Conservation (phyloP, 139 green algal species). For the Protoeuglena noctilucae region DNA sequence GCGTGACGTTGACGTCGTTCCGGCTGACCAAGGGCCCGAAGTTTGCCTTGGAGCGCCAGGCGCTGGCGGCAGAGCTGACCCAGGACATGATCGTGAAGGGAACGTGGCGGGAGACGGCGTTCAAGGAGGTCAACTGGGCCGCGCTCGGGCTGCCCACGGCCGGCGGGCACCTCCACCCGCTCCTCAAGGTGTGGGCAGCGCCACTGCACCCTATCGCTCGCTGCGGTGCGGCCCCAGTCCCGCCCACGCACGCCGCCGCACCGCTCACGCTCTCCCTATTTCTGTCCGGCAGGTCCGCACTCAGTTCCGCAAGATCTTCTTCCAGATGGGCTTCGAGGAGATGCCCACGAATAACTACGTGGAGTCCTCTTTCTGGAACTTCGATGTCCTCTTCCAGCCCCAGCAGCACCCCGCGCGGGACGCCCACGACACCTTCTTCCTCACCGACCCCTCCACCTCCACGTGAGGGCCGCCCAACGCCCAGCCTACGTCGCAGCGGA, state of each 20-base stretch:
- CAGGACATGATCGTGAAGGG: constrained; percentile 78
- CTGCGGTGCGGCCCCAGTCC: no score
- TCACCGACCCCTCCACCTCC: constrained; percentile 30
- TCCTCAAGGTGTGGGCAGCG: constrained; percentile 70
- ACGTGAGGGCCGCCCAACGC: constrained; percentile 37
- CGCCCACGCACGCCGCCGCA: neutral
- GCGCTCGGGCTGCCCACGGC: constrained; percentile 45
- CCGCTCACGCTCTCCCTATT: no score
- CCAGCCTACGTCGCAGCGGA: no score
- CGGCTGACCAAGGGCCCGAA: constrained; percentile 69
- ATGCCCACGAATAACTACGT: constrained; percentile 90
- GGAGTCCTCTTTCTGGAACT: constrained; percentile 94
- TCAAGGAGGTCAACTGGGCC: constrained; percentile 97
- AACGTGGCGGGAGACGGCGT: constrained; percentile 62
- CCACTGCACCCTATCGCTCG: neutral
- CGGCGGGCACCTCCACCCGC: constrained; percentile 81
- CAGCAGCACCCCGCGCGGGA: constrained; percentile 93
- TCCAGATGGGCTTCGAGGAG: constrained; percentile 80
- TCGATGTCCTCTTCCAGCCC: constrained; percentile 97
- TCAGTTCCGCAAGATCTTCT: constrained; percentile 89
- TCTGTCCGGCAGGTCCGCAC: constrained; percentile 43
- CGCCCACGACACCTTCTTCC: constrained; percentile 98
- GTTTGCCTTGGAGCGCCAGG: constrained; percentile 82
- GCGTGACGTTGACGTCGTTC: constrained; percentile 66
- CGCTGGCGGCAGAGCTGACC: constrained; percentile 87